Evolutionary conservation across 192 early-diverging fungal species (phyloP).

Genomic region (Coemansia sp.): DNA sequence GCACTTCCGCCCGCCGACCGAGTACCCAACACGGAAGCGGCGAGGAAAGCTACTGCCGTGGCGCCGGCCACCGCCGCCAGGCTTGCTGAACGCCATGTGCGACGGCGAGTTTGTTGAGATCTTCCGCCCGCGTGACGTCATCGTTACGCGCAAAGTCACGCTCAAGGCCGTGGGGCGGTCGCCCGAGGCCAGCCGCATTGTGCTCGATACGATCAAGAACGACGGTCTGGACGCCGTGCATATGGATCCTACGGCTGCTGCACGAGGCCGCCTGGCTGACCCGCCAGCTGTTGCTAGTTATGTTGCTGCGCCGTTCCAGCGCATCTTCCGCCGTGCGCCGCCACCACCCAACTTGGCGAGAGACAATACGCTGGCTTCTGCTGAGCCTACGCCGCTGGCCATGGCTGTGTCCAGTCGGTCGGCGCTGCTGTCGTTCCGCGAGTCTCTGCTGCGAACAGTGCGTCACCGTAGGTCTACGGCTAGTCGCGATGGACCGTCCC

Average conservation of each 20-base stretch:
- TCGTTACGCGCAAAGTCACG: slow-evolving; percentile 64
- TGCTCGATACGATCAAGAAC: slow-evolving; percentile 58
- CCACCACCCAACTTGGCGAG: background rate
- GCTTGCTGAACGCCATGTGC: slow-evolving; percentile 70
- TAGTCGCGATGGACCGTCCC: background rate
- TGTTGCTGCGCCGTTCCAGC: slow-evolving; percentile 51
- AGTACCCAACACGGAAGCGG: slow-evolving; percentile 41
- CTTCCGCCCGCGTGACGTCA: slow-evolving; percentile 61
- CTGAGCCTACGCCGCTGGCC: background rate
- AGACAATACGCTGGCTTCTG: background rate
- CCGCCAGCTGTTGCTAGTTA: slow-evolving; percentile 34
- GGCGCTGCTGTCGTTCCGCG: slow-evolving; percentile 4
- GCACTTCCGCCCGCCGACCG: slow-evolving; percentile 57
- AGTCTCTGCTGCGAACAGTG: slow-evolving; percentile 6
- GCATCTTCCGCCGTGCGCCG: slow-evolving; percentile 30
- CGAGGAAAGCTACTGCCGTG: slow-evolving; percentile 26
- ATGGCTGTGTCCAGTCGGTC: slow-evolving; percentile 2
- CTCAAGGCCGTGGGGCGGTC: slow-evolving; percentile 66
- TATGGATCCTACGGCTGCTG: slow-evolving; percentile 52
- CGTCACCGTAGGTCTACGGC: background rate
- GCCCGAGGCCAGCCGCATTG: slow-evolving; percentile 60
- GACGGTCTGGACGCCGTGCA: slow-evolving; percentile 55
- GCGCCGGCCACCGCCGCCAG: slow-evolving; percentile 45
- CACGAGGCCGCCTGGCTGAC: slow-evolving; percentile 20
- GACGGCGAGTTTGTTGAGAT: slow-evolving; percentile 81